Percentiles rank a stretch among this genome's conserved stretches.
These are phyloP conservation scores for Kingdonia uniflora DNA, from an alignment of 164 flowering plant species.

Conservation along the genomic window DNA sequence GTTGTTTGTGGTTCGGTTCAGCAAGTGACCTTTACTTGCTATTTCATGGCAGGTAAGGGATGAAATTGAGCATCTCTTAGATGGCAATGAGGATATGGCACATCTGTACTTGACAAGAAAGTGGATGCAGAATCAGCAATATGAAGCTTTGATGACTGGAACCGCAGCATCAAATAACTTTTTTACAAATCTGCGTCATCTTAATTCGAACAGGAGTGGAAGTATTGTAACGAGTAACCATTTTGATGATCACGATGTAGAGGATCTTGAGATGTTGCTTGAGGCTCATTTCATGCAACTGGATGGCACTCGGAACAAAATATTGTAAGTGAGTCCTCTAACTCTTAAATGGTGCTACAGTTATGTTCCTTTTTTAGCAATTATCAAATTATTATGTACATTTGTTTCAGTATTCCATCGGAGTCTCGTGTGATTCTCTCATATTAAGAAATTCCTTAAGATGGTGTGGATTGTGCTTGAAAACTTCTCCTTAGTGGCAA, in stretches of 20 bases:
- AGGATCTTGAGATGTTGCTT: conserved; percentile 95
- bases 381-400: too few species aligned
- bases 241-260: conserved; percentile 67
- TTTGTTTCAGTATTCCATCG: too few species aligned
- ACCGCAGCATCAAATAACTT: conserved; percentile 34
- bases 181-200: conserved; percentile 31
- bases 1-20: neutral
- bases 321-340: conserved; percentile 71
- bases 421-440: too few species aligned
- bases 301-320: conserved; percentile 90
- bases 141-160: conserved; percentile 35
- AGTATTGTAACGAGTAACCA: conserved; percentile 51
- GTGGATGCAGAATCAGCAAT: conserved; percentile 72
- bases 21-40: neutral
- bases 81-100: conserved; percentile 96
- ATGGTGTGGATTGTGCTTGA: neutral
- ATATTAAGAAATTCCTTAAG: neutral
- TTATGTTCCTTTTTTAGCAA: too few species aligned
- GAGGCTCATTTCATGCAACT: conserved; percentile 98
- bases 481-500: too few species aligned
- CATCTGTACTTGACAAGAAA: conserved; percentile 82
- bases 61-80: conserved; percentile 90
- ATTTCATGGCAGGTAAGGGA: conserved; percentile 68
- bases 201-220: conserved; percentile 54
- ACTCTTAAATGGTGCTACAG: too few species aligned